Evolutionary conservation across 1,284 basidiomycete genomes (phyloP), one percentile per base, ranked within the genome.

Genomic region (Thecaphora thlaspeos): DNA sequence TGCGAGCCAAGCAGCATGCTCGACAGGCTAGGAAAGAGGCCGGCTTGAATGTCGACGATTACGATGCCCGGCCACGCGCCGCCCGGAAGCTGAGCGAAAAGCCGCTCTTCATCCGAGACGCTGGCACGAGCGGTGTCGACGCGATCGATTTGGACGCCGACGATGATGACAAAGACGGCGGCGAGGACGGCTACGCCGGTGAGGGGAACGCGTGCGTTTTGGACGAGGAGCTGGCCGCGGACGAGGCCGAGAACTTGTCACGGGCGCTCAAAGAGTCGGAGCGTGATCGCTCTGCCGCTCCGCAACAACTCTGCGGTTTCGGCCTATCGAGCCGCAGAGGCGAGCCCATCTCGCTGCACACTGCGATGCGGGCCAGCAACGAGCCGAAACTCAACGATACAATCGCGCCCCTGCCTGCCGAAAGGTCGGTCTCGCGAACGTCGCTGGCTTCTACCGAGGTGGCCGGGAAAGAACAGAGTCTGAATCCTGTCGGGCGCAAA

Each of bases 231-330:
- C 30, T 68, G n/a, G 58, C 63, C 15, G 46, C 55, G 40, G 68
- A 71, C 22, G 71, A 73, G 43, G 58, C 66, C 17, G 62, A 70
- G 32, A 69, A 73, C 39, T 48, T 73, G 3, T 58, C 65, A 22
- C 45, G 55, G 14, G 71, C 71, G 12, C 59, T 73, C 24, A 53
- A 58, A 17, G 56, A 60, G 17, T 69, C 66, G 37, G 55, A 56
- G 40, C 40, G 48, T 40, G 40, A 40, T 2, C 37, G 28, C 4
- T 22, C 48, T 4, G 32, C 30, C 15, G 32, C 41, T 14, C 22
- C 48, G 41, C 46, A 41, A 43, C 11, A 30, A n/a, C n/a, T 15
- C 9, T 19, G 30, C 41, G 52, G 61, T 17, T 32, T 61, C 4
- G 56, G 45, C 32, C 47, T 56, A 2, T 54, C 50, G 0, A 50